A percentile compares a stretch with the other conserved stretches of the same genome.
These are phyloP conservation scores for Bisporella sp. DNA, from an alignment of 2,329 filamentous ascomycete genomes.

Conservation along the genomic window DNA sequence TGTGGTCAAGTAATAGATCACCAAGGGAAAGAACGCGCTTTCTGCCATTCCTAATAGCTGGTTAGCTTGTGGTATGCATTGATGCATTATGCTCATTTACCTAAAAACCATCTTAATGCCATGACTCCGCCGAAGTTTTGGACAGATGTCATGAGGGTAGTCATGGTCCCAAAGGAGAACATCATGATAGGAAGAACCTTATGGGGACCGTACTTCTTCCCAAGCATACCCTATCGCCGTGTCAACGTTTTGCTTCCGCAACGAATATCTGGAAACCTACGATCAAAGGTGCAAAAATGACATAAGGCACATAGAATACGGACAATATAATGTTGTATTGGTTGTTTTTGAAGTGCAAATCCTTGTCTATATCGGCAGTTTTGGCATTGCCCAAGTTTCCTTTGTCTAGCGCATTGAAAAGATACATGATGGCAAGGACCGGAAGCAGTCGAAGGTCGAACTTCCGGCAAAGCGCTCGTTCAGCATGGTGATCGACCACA, in stretches of 20 bases:
- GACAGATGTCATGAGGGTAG: constrained; percentile 42
- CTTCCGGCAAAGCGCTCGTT: constrained; percentile 29
- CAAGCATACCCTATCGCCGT: constrained; percentile 41
- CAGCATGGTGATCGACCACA: neutral
- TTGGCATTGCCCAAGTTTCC: constrained; percentile 49
- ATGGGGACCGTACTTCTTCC: constrained; percentile 60
- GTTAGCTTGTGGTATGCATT: neutral
- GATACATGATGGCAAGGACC: constrained; percentile 35
- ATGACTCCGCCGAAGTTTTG: constrained; percentile 60
- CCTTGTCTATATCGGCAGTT: constrained; percentile 34
- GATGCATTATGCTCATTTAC: constrained; percentile 22
- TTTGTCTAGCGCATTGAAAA: constrained; percentile 42
- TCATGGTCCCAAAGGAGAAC: constrained; percentile 60
- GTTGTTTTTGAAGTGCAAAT: constrained; percentile 51
- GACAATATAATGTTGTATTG: constrained; percentile 64
- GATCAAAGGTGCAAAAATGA: constrained; percentile 60
- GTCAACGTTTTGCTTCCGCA: too few relatives aligned
- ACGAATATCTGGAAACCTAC: constrained; percentile 16
- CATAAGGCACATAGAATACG: constrained; percentile 72
- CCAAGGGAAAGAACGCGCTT: constrained; percentile 61
- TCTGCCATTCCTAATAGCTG: constrained; percentile 44
- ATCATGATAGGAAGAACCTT: constrained; percentile 61
- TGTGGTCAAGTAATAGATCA: constrained; percentile 48
- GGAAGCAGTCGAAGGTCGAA: constrained; percentile 37
- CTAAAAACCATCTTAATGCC: constrained; percentile 62